phyloP scores from a whole-genome alignment of 1,139 yeast genomes.

The Nakaseomyces bracarensis region DNA sequence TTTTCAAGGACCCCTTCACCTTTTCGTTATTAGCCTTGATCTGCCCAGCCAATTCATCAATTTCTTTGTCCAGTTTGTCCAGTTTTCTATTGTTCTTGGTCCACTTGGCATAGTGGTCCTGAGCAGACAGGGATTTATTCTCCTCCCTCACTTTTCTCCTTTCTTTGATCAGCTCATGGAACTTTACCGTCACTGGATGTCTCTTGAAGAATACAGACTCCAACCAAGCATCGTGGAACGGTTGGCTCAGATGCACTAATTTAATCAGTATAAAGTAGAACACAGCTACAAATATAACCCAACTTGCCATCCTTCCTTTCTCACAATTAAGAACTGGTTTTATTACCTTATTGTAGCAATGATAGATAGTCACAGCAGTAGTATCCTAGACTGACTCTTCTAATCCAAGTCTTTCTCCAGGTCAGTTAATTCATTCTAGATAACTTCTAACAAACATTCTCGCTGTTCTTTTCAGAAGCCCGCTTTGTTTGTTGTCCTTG shows the following conservation, averaged over 20 bases:
- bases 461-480: too few relatives aligned
- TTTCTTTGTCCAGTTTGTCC: conserved; percentile 49
- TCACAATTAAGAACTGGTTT: too few relatives aligned
- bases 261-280: conserved; percentile 24
- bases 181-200: conserved; percentile 23
- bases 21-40: conserved; percentile 53
- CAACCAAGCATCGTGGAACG: conserved; percentile 25
- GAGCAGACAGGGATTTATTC: conserved; percentile 65
- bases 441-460: too few relatives aligned
- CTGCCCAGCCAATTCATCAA: conserved; percentile 38
- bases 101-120: conserved; percentile 94
- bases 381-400: too few relatives aligned
- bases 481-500: too few relatives aligned
- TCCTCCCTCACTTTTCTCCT: conserved; percentile 43
- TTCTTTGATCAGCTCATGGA: conserved; percentile 39
- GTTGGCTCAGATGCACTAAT: conserved; percentile 19
- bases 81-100: conserved; percentile 75
- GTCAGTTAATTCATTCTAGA: too few relatives aligned
- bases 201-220: conserved; percentile 16
- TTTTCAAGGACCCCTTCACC: conserved; percentile 42
- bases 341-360: too few relatives aligned
- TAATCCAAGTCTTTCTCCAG: too few relatives aligned
- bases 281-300: conserved; percentile 23
- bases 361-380: too few relatives aligned
- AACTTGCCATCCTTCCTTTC: conserved; percentile 10